A percentile compares a stretch with the other conserved stretches of the same genome.
These are phyloP conservation scores for Globisporangium okanoganense DNA, from an alignment of 352 stramenopile genomes.

Conservation along the genomic window DNA sequence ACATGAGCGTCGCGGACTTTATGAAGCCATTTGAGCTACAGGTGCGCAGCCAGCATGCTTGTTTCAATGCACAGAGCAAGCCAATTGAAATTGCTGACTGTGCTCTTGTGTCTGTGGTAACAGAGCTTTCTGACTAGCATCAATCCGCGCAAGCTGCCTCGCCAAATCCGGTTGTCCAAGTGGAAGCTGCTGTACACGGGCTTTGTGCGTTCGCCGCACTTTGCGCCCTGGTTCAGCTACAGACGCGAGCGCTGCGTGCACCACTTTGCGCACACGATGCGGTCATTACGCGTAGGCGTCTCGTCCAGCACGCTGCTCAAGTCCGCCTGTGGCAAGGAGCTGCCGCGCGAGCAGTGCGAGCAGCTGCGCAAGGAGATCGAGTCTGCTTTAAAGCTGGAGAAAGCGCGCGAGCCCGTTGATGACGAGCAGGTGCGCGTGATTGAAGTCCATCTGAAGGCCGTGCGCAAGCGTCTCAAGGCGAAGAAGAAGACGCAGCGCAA, in stretches of 20 bases:
- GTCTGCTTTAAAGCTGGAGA: slow-evolving; percentile 34
- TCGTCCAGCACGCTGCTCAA: slow-evolving; percentile 28
- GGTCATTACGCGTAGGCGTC: slow-evolving; percentile 45
- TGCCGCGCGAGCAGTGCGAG: slow-evolving; percentile 40
- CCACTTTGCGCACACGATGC: slow-evolving; percentile 61
- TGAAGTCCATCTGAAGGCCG: slow-evolving; percentile 39
- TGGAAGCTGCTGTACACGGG: slow-evolving; percentile 68
- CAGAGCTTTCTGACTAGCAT: slow-evolving; percentile 56
- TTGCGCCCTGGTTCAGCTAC: slow-evolving; percentile 73
- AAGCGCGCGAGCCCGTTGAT: slow-evolving; percentile 27
- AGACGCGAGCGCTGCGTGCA: slow-evolving; percentile 61
- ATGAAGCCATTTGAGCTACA: slow-evolving; percentile 73
- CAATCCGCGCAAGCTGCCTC: slow-evolving; percentile 45
- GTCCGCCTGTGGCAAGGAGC: slow-evolving; percentile 37
- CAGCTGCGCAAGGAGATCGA: slow-evolving; percentile 49
- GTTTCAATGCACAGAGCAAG: too few relatives aligned
- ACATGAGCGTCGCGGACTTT: slow-evolving; percentile 60
- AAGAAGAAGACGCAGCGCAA: slow-evolving; percentile 13
- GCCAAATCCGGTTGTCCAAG: slow-evolving; percentile 61
- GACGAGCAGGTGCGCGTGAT: slow-evolving; percentile 42
- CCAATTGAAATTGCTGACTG: not conserved
- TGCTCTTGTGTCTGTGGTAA: not conserved
- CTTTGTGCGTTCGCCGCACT: slow-evolving; percentile 71
- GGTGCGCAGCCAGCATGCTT: slow-evolving; percentile 12
- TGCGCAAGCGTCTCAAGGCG: slow-evolving; percentile 27